phyloP scores from a whole-genome alignment of 169 alveolate species.

The Cryptosporidium sp. region DNA sequence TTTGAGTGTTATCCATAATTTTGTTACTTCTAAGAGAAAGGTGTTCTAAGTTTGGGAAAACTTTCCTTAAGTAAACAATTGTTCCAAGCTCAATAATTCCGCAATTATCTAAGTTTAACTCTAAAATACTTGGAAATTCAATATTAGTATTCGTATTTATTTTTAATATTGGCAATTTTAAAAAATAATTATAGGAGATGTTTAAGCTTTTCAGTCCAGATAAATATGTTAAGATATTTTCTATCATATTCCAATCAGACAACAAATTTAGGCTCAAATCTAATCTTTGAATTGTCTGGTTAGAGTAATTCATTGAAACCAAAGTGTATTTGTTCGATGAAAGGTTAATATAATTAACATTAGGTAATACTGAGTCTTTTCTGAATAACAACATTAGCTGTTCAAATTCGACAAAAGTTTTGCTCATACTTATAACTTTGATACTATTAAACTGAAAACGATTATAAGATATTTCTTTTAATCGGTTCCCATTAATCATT shows the following conservation, averaged over 20 bases:
- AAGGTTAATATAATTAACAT: slow-evolving; percentile 24
- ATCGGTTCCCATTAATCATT: slow-evolving; percentile 34
- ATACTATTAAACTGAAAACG: not conserved
- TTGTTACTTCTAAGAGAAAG: slow-evolving; percentile 25
- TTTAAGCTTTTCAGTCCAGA: not conserved
- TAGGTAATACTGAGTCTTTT: slow-evolving; percentile 32
- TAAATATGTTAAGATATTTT: not conserved
- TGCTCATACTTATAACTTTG: slow-evolving; percentile 43
- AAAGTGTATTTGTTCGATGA: slow-evolving; percentile 38
- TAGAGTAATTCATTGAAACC: not conserved
- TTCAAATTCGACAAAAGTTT: slow-evolving; percentile 27
- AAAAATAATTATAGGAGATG: slow-evolving; percentile 30
- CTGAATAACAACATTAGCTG: not conserved
- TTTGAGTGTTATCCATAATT: not conserved
- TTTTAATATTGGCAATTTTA: slow-evolving; percentile 6
- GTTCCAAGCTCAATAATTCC: slow-evolving; percentile 5
- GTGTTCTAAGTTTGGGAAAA: slow-evolving; percentile 50
- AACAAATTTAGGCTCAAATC: slow-evolving; percentile 36
- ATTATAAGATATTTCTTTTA: not conserved
- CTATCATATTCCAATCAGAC: slow-evolving; percentile 19
- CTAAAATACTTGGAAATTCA: not conserved
- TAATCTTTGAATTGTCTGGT: not conserved
- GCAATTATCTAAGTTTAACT: slow-evolving; percentile 40
- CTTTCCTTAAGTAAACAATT: slow-evolving; percentile 24
- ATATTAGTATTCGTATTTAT: not conserved